A percentile compares a stretch with the other conserved stretches of the same genome.
phyloP scores from a whole-genome alignment of 139 green algal species.

The Parachlorella kessleri region DNA sequence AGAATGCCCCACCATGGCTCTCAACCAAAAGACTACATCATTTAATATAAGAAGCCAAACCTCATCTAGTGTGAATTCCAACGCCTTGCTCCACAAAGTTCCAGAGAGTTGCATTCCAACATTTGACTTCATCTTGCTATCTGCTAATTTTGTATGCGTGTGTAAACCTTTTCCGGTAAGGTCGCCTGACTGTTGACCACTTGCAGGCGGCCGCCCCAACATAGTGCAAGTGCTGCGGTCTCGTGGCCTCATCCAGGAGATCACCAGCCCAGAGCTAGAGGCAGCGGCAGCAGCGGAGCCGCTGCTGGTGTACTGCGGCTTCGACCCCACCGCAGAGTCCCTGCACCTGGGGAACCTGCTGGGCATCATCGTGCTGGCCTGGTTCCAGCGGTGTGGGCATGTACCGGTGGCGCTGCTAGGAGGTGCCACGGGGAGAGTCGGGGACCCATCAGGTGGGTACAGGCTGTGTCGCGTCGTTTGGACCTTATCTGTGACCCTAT shows the following conservation, averaged over 20 bases:
- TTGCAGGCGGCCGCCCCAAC: conserved; percentile 30
- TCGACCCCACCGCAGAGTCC: conserved; percentile 96
- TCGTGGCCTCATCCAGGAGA: conserved; percentile 83
- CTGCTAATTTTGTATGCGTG: too few relatives aligned
- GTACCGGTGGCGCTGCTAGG: conserved; percentile 85
- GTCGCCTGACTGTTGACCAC: too few relatives aligned
- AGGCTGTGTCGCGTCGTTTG: too few relatives aligned
- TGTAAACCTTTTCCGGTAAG: too few relatives aligned
- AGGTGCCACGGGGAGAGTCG: conserved; percentile 91
- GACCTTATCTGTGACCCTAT: too few relatives aligned
- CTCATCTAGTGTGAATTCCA: too few relatives aligned
- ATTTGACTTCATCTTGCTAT: too few relatives aligned
- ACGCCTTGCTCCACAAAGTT: too few relatives aligned
- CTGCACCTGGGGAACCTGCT: conserved; percentile 97
- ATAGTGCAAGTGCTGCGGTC: conserved; percentile 71
- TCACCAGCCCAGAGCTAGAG: conserved; percentile 75
- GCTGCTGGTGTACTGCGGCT: conserved; percentile 94
- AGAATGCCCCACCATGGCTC: too few relatives aligned
- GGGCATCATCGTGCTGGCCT: conserved; percentile 96
- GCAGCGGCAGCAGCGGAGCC: conserved; percentile 28
- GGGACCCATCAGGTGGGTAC: conserved; percentile 87
- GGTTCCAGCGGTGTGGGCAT: conserved; percentile 95
- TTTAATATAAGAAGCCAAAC: too few relatives aligned
- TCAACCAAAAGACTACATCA: too few relatives aligned
- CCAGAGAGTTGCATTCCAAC: too few relatives aligned